These are phyloP conservation scores for Fraxinus albicans DNA, from an alignment of 305 asterid genomes.

Conservation along the genomic window DNA sequence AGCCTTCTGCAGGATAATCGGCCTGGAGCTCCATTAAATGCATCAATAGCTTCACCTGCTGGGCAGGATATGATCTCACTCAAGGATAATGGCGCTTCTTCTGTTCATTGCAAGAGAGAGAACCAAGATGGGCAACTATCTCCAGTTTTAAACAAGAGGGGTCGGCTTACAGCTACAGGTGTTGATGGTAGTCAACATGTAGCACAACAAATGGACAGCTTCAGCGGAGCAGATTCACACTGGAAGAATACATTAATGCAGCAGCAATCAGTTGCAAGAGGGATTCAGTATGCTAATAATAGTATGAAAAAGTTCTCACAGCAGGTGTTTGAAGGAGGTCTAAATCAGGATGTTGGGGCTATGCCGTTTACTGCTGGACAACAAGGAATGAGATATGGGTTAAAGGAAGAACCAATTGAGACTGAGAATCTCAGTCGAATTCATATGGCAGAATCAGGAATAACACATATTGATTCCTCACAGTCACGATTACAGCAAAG, in stretches of 20 bases:
- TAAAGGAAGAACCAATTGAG: conserved; percentile 92
- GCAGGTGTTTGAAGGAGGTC: conserved; percentile 69
- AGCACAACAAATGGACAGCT: conserved; percentile 61
- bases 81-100: conserved; percentile 49
- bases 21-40: conserved; percentile 48
- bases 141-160: conserved; percentile 69
- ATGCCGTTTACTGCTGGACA: conserved; percentile 60
- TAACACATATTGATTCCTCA: conserved; percentile 38
- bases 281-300: conserved; percentile 55
- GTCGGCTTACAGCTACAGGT: conserved; percentile 46
- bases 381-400: conserved; percentile 73
- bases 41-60: conserved; percentile 64
- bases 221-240: conserved; percentile 67
- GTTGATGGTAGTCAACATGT: conserved; percentile 56
- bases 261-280: conserved; percentile 60
- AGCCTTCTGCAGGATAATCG: conserved; percentile 73
- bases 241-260: conserved; percentile 79
- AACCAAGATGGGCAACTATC: conserved; percentile 74
- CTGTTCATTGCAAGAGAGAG: conserved; percentile 71
- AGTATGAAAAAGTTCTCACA: conserved; percentile 70
- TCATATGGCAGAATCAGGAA: conserved; percentile 60
- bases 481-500: conserved; percentile 73
- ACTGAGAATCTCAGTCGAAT: conserved; percentile 53
- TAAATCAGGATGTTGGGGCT: conserved; percentile 64
- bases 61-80: conserved; percentile 68